Evolutionary conservation across 2,329 filamentous ascomycete genomes (phyloP).

Genomic region (Hawksworthiomyces lignivorus): DNA sequence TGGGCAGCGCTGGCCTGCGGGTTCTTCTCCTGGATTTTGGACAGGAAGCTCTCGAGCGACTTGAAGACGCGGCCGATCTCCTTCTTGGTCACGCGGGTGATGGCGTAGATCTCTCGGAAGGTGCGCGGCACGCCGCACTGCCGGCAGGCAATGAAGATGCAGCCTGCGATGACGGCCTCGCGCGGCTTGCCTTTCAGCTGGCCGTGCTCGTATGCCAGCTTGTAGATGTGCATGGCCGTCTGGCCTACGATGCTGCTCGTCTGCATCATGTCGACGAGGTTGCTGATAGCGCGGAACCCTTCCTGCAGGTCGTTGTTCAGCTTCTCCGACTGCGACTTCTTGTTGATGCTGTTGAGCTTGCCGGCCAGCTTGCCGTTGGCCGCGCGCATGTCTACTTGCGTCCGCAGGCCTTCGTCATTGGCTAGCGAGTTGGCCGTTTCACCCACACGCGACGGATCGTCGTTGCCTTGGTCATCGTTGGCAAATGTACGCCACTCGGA

Average conservation of each 20-base stretch:
- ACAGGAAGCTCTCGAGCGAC: conserved; percentile 78
- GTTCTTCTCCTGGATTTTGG: conserved; percentile 60
- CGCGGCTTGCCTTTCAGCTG: conserved; percentile 92
- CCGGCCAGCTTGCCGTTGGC: conserved; percentile 18
- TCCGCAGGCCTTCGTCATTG: conserved; percentile 18
- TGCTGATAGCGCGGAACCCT: conserved; percentile 75
- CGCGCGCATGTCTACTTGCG: conserved; percentile 19
- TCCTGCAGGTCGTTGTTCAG: conserved; percentile 52
- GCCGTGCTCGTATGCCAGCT: conserved; percentile 86
- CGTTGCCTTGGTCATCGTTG: conserved; percentile 93
- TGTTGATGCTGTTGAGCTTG: conserved; percentile 21
- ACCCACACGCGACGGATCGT: conserved; percentile 96
- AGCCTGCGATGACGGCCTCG: conserved; percentile 89
- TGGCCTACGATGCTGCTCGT: conserved; percentile 77
- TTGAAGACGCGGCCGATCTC: conserved; percentile 97
- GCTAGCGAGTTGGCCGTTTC: conserved; percentile 78
- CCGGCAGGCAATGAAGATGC: conserved; percentile 95
- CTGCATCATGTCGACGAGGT: conserved; percentile 76
- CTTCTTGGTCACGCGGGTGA: conserved; percentile 93
- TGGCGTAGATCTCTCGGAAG: conserved; percentile 87
- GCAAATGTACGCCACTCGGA: conserved; percentile 99
- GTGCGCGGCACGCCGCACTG: conserved; percentile 81
- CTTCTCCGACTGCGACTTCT: conserved; percentile 20
- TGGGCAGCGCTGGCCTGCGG: conserved; percentile 34
- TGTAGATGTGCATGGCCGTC: conserved; percentile 90